These are phyloP conservation scores for Diplodia intermedia DNA, from an alignment of 2,329 filamentous ascomycete genomes.

Conservation along the genomic window DNA sequence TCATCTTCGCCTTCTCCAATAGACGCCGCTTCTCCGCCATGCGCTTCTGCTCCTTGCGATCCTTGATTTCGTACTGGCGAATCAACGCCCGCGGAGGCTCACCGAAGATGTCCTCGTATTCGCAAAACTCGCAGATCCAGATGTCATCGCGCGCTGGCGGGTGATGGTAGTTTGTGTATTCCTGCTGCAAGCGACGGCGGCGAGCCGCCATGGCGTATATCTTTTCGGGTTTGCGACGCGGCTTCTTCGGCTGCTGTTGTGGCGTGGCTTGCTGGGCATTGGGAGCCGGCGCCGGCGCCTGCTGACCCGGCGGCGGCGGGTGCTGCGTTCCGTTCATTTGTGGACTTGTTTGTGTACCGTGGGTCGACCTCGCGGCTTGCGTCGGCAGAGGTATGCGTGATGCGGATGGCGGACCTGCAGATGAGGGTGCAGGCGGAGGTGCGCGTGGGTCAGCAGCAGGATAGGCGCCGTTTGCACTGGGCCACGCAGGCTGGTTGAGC, in stretches of 20 bases:
- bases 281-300: conserved; percentile 45
- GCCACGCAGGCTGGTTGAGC: conserved; percentile 78
- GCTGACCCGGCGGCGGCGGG: conserved; percentile 38
- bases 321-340: conserved; percentile 53
- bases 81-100: conserved; percentile 83
- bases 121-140: conserved; percentile 98
- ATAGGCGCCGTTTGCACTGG: conserved; percentile 60
- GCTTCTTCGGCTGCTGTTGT: conserved; percentile 62
- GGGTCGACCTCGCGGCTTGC: conserved; percentile 49
- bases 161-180: conserved; percentile 77
- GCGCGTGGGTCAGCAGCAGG: conserved; percentile 46
- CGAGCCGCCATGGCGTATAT: conserved; percentile 78
- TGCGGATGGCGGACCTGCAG: conserved; percentile 36
- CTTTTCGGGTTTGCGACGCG: conserved; percentile 68
- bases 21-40: conserved; percentile 84
- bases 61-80: conserved; percentile 91
- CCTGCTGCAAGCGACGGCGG: conserved; percentile 77
- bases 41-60: conserved; percentile 81
- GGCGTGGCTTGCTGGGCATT: conserved; percentile 46
- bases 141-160: conserved; percentile 75
- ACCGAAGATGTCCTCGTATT: conserved; percentile 97
- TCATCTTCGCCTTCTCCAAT: conserved; percentile 92
- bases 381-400: conserved; percentile 33
- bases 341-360: conserved; percentile 64
- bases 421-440: conserved; percentile 32